Percentiles rank a stretch among this genome's conserved stretches.
These are phyloP conservation scores for Aschersonia sp. DNA, from an alignment of 2,329 filamentous ascomycete genomes.

Conservation along the genomic window DNA sequence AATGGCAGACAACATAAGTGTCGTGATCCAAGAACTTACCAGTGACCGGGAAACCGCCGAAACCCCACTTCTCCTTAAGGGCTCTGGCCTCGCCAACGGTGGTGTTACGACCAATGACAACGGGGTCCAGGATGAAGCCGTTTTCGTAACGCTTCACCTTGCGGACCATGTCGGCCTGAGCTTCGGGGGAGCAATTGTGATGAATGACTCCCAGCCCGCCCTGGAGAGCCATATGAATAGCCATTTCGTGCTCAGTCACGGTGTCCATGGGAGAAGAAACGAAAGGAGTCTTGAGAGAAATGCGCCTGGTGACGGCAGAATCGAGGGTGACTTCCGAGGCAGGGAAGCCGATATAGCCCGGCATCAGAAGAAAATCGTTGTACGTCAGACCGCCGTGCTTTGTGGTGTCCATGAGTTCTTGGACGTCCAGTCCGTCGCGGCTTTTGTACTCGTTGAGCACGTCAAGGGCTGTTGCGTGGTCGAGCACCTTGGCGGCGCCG, in stretches of 20 bases:
- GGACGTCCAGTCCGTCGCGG: constrained; percentile 74
- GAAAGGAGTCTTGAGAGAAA: constrained; percentile 90
- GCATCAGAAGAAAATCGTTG: constrained; percentile 95
- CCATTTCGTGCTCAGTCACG: constrained; percentile 98
- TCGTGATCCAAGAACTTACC: constrained; percentile 46
- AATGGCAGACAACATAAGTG: constrained; percentile 7
- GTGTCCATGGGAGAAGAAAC: constrained; percentile 99
- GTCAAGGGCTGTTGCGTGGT: constrained; percentile 63
- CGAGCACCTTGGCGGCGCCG: constrained; percentile 43
- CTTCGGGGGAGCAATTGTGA: constrained; percentile 97
- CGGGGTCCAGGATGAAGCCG: constrained; percentile 92
- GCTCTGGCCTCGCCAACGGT: constrained; percentile 84
- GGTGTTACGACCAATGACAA: constrained; percentile 76
- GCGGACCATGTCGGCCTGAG: constrained; percentile 95
- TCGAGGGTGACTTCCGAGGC: constrained; percentile 81
- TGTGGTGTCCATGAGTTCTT: constrained; percentile 79
- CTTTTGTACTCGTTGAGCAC: constrained; percentile 67
- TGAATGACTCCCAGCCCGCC: constrained; percentile 90
- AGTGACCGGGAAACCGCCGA: constrained; percentile 95
- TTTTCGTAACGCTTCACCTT: constrained; percentile 99
- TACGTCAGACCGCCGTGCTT: constrained; percentile 90
- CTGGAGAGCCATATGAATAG: constrained; percentile 87
- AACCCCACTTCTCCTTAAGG: constrained; percentile 95
- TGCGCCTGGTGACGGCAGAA: constrained; percentile 85
- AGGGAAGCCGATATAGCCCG: constrained; percentile 95